Evolutionary conservation across 2,329 filamentous ascomycete species (phyloP).

Genomic region (Delphinella strobiligena): DNA sequence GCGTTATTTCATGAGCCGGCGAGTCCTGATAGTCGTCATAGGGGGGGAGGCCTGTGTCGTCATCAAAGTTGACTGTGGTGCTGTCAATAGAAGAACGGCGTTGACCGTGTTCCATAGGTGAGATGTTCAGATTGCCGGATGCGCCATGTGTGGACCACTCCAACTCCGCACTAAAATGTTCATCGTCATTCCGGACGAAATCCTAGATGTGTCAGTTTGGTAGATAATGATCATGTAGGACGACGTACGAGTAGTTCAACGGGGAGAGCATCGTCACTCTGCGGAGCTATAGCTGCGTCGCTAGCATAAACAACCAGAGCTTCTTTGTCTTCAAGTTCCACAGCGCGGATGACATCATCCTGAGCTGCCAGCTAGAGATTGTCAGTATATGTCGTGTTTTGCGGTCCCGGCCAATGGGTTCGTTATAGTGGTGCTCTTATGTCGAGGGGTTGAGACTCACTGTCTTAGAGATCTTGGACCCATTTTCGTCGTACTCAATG

Average conservation of each 20-base stretch:
- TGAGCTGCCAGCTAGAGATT: slow-evolving; percentile 25
- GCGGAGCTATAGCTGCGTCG: slow-evolving; percentile 22
- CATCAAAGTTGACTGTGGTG: slow-evolving; percentile 10
- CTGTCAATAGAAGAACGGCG: slow-evolving; percentile 10
- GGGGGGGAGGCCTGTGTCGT: slow-evolving; percentile 3
- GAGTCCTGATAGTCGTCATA: slow-evolving; percentile 3
- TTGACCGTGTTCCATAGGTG: slow-evolving; percentile 5
- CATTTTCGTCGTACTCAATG: slow-evolving; percentile 37
- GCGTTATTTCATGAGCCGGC: slow-evolving; percentile 9
- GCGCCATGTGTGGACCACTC: slow-evolving; percentile 2
- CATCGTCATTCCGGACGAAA: slow-evolving; percentile 18
- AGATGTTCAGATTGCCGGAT: slow-evolving; percentile 2
- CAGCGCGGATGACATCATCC: slow-evolving; percentile 39
- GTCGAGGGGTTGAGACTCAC: slow-evolving; percentile 9
- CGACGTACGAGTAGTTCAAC: slow-evolving; percentile 8
- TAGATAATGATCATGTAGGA: slow-evolving; percentile 11
- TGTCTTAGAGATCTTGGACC: slow-evolving; percentile 21
- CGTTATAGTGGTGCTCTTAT: too few relatives aligned
- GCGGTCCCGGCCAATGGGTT: too few relatives aligned
- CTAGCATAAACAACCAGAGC: slow-evolving; percentile 50
- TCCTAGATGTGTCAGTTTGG: slow-evolving; percentile 10
- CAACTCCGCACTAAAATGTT: slow-evolving; percentile 14
- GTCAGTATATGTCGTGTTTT: too few relatives aligned
- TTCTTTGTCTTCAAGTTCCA: slow-evolving; percentile 38
- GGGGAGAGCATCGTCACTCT: slow-evolving; percentile 5